Percentiles rank a stretch among this genome's conserved stretches.
phyloP scores from a whole-genome alignment of 2,329 filamentous ascomycete genomes.

The Botrytis hyacinthi region DNA sequence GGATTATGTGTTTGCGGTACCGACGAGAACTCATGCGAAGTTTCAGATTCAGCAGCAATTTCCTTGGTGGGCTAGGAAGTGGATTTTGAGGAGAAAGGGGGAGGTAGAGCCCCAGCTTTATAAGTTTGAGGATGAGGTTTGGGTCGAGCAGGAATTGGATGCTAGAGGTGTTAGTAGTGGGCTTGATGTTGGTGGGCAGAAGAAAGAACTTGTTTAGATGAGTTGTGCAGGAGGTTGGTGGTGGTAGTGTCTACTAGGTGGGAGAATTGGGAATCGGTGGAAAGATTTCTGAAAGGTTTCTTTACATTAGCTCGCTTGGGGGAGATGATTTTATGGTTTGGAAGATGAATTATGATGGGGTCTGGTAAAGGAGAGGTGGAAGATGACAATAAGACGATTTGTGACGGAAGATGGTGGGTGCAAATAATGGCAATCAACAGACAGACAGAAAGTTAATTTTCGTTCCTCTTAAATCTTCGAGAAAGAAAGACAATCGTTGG shows the following conservation, averaged over 20 bases:
- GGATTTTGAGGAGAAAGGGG: conserved; percentile 38
- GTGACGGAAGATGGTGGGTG: background rate
- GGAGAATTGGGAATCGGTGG: background rate
- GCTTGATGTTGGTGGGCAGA: background rate
- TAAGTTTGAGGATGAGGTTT: conserved; percentile 20
- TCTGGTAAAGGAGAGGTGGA: background rate
- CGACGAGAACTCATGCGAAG: conserved; percentile 34
- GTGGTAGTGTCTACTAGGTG: background rate
- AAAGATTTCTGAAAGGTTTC: background rate
- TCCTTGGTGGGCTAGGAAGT: conserved; percentile 30
- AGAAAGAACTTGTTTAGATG: conserved; percentile 9
- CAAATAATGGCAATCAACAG: background rate
- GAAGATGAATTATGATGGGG: background rate
- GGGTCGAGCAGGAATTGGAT: conserved; percentile 9
- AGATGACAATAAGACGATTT: background rate
- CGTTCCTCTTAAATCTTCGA: background rate
- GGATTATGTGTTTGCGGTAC: conserved; percentile 48
- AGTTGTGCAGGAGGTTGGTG: background rate
- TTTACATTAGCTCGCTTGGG: background rate
- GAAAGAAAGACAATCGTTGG: conserved; percentile 3
- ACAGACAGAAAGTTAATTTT: background rate
- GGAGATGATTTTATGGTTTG: background rate
- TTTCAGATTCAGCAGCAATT: conserved; percentile 36
- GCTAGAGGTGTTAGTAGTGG: conserved; percentile 11
- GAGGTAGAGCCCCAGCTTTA: conserved; percentile 13